These are phyloP conservation scores for Canariomyces notabilis DNA, from an alignment of 2,329 filamentous ascomycete species.

Conservation along the genomic window DNA sequence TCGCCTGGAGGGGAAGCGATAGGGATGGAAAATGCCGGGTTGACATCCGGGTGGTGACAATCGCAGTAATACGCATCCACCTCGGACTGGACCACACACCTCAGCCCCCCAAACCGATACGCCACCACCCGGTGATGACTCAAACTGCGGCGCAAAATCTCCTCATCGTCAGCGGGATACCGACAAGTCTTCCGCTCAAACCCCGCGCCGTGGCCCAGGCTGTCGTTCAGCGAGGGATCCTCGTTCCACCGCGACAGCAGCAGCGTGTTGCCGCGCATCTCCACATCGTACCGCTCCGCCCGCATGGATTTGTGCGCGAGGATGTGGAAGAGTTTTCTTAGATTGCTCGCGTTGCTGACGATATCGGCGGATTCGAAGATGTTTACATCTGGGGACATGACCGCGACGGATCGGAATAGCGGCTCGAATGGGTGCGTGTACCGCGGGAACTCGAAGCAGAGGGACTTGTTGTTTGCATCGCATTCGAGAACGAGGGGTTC, in stretches of 20 bases:
- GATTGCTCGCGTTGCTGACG: constrained; percentile 20
- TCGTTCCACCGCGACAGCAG: constrained; percentile 21
- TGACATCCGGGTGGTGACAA: constrained; percentile 6
- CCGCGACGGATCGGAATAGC: constrained; percentile 19
- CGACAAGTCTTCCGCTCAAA: constrained; percentile 23
- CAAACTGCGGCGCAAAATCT: constrained; percentile 2
- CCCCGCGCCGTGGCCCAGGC: constrained; percentile 16
- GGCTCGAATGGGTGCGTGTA: constrained; percentile 23
- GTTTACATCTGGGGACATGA: constrained; percentile 10
- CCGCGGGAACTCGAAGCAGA: neutral
- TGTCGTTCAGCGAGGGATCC: constrained; percentile 16
- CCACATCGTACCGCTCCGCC: constrained; percentile 18
- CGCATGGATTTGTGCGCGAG: neutral
- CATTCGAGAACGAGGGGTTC: neutral
- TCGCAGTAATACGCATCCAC: constrained; percentile 20
- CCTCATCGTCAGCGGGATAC: constrained; percentile 9
- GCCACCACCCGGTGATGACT: constrained; percentile 25
- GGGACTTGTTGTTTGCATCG: constrained; percentile 9
- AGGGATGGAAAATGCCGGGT: neutral
- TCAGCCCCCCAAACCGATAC: constrained; percentile 20
- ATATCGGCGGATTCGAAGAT: constrained; percentile 16
- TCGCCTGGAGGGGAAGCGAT: neutral
- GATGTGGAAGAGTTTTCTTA: constrained; percentile 21
- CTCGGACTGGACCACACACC: constrained; percentile 21
- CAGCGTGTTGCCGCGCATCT: constrained; percentile 13